Evolutionary conservation across 345 rosid species (phyloP).

Genomic region (Gossypium mustelinum): DNA sequence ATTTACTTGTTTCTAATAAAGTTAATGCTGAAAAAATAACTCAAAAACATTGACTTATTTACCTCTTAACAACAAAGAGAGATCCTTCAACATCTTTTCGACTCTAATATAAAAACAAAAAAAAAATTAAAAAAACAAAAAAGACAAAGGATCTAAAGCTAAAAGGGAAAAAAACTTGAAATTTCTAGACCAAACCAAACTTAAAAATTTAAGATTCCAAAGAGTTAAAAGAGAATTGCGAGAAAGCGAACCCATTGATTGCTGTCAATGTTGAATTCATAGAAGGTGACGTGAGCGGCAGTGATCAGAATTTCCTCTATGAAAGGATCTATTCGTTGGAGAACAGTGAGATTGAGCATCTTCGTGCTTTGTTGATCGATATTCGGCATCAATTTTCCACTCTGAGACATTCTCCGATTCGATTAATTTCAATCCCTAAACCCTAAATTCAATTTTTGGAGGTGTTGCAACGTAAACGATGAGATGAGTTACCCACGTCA

Average conservation of each 20-base stretch:
- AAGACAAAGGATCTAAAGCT: not conserved
- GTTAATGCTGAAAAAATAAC: not conserved
- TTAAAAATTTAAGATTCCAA: not conserved
- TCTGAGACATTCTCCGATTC: constrained; percentile 45
- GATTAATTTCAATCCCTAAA: constrained; percentile 17
- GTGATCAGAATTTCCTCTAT: constrained; percentile 71
- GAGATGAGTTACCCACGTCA: not conserved
- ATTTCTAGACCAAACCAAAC: not conserved
- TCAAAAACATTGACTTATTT: not conserved
- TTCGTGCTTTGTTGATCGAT: constrained; percentile 67
- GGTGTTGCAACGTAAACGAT: not conserved
- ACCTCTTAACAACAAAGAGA: constrained; percentile 75
- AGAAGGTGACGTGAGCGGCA: constrained; percentile 72
- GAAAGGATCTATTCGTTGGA: constrained; percentile 64
- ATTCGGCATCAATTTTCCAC: constrained; percentile 68
- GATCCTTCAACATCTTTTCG: constrained; percentile 85
- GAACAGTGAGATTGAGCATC: constrained; percentile 69
- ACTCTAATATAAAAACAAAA: constrained; percentile 36
- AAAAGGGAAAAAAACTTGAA: not conserved
- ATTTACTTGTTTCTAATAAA: not conserved
- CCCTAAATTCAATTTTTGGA: constrained; percentile 15
- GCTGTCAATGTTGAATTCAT: constrained; percentile 65
- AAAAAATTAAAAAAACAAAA: not conserved
- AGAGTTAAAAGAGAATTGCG: not conserved
- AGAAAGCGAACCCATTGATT: constrained; percentile 62